A percentile compares a stretch with the other conserved stretches of the same genome.
Conservation (phyloP, 75 land plant genomes). For the Pseudotsuga menziesii region DNA sequence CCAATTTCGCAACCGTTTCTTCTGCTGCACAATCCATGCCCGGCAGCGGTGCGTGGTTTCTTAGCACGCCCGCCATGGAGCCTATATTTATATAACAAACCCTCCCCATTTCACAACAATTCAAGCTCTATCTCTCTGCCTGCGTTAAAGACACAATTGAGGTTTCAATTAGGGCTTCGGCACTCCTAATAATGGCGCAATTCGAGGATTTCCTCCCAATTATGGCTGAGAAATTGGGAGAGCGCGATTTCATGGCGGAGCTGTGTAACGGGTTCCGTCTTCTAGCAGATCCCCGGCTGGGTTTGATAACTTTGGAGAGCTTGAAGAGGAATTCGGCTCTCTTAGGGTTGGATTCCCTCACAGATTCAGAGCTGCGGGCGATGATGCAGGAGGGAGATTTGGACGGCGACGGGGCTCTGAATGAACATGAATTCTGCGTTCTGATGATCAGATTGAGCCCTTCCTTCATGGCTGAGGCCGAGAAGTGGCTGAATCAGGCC, state of each 20-base stretch:
- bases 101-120: no score
- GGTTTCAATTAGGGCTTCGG: not conserved
- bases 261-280: slow-evolving; percentile 63
- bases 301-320: slow-evolving; percentile 64
- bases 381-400: slow-evolving; percentile 62
- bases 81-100: no score
- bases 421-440: slow-evolving; percentile 53
- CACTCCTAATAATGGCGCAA: not conserved
- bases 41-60: no score
- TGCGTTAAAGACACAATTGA: no score
- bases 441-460: slow-evolving; percentile 39
- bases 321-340: slow-evolving; percentile 43
- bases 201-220: slow-evolving; percentile 64
- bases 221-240: slow-evolving; percentile 69
- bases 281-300: slow-evolving; percentile 37
- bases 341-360: slow-evolving; percentile 48
- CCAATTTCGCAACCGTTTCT: no score
- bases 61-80: no score
- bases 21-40: no score
- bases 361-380: slow-evolving; percentile 43
- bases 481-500: slow-evolving; percentile 13
- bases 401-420: slow-evolving; percentile 57
- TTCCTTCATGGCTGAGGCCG: slow-evolving; percentile 16
- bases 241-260: slow-evolving; percentile 64
- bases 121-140: no score